Conservation (phyloP, 805 yeast species). For the Saturnispora gosingensis region DNA sequence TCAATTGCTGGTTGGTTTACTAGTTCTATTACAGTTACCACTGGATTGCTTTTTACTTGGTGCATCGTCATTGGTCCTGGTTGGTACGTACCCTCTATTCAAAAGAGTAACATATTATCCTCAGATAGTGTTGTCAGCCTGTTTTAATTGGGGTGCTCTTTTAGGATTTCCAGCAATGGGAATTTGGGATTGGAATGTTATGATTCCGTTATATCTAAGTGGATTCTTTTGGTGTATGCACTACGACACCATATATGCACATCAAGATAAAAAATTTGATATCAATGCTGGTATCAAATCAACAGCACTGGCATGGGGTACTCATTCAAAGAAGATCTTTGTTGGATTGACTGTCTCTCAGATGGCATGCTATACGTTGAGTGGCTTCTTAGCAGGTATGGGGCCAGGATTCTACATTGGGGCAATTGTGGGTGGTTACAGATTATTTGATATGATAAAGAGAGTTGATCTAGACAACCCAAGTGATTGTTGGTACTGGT, state of each 20-base stretch:
- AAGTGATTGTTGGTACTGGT: conserved; percentile 71
- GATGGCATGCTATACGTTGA: conserved; percentile 47
- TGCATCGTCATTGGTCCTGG: conserved; percentile 68
- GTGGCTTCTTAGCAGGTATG: conserved; percentile 70
- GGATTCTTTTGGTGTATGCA: conserved; percentile 89
- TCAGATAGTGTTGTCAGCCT: conserved; percentile 68
- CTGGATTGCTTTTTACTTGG: conserved; percentile 75
- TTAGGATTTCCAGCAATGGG: conserved; percentile 97
- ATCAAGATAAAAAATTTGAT: conserved; percentile 89
- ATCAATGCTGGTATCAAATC: conserved; percentile 86
- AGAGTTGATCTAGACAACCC: conserved; percentile 76
- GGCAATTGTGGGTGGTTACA: conserved; percentile 55
- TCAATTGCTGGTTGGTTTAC: conserved; percentile 67
- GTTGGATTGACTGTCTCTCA: conserved; percentile 60
- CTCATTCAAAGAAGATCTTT: conserved; percentile 60
- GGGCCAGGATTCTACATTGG: conserved; percentile 79
- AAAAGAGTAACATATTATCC: conserved; percentile 95
- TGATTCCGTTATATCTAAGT: conserved; percentile 67
- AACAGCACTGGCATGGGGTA: conserved; percentile 94
- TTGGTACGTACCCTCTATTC: conserved; percentile 84
- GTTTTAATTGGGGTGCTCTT: conserved; percentile 92
- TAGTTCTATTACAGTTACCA: conserved; percentile 65
- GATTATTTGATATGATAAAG: conserved; percentile 60
- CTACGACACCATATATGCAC: conserved; percentile 95
- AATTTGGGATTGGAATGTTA: conserved; percentile 64